These are phyloP conservation scores for Alloteropsis angusta DNA, from an alignment of 202 grass and related monocot species.

Conservation along the genomic window DNA sequence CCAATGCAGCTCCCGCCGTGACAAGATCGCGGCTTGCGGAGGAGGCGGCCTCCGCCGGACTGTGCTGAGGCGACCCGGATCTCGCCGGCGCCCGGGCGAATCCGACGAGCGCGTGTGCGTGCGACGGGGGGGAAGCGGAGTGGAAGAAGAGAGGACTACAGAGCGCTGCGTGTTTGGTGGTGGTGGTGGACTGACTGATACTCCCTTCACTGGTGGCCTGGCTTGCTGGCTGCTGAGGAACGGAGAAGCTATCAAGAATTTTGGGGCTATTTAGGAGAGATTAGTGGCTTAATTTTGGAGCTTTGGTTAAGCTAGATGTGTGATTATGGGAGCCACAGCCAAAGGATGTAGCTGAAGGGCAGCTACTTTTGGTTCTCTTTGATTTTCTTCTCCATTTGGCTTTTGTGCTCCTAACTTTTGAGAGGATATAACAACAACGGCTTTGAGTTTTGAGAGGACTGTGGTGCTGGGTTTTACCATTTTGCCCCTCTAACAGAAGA, in stretches of 20 bases:
- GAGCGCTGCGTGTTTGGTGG: conserved; percentile 29
- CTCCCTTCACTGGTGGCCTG: conserved; percentile 11
- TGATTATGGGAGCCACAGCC: background rate
- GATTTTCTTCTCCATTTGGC: background rate
- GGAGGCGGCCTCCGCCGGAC: background rate
- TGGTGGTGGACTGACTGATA: conserved; percentile 10
- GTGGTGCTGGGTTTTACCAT: background rate
- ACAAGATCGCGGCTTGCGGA: conserved; percentile 16
- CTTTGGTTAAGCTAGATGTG: background rate
- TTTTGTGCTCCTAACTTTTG: background rate
- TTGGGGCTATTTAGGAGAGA: background rate
- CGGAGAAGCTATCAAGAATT: background rate
- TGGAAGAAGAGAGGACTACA: conserved; percentile 40
- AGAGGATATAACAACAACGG: conserved; percentile 13
- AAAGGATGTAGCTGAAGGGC: background rate
- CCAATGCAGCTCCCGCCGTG: conserved; percentile 42
- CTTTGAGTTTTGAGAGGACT: background rate
- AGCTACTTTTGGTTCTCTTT: background rate
- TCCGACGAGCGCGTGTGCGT: conserved; percentile 21
- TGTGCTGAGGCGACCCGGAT: conserved; percentile 19
- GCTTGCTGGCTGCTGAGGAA: background rate
- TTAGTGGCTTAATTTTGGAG: conserved; percentile 1
- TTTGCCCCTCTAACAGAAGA: background rate
- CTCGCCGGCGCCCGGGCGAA: conserved; percentile 28
- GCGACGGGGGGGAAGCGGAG: conserved; percentile 18